Evolutionary conservation across 2,329 filamentous ascomycete species (phyloP).

Genomic region (Aspergillus caelatus): DNA sequence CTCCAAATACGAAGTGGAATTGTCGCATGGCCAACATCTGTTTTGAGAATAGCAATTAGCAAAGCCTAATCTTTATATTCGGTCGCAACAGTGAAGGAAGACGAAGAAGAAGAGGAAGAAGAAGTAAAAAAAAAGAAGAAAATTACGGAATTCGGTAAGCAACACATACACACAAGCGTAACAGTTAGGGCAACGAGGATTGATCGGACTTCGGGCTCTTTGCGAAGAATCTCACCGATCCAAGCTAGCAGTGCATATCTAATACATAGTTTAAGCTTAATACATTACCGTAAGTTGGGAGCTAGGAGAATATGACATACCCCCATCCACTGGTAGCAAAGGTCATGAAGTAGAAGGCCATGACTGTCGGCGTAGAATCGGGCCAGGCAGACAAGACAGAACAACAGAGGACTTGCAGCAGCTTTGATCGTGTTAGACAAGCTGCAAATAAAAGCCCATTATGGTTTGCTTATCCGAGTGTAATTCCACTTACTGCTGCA

Average conservation of each 20-base stretch:
- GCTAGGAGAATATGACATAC: background rate
- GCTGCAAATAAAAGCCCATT: background rate
- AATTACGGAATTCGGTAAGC: background rate
- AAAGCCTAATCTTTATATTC: background rate
- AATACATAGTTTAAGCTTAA: background rate
- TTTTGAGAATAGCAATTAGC: background rate
- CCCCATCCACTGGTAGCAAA: conserved; percentile 22
- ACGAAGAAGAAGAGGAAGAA: too few species aligned
- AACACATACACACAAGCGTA: conserved; percentile 19
- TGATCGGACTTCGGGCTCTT: conserved; percentile 21
- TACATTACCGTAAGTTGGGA: background rate
- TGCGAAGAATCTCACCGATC: conserved; percentile 21
- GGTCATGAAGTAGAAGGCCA: conserved; percentile 24
- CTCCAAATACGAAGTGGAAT: conserved; percentile 23
- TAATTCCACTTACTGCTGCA: conserved; percentile 8
- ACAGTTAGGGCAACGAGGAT: conserved; percentile 22
- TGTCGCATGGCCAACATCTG: conserved; percentile 23
- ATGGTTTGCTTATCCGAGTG: background rate
- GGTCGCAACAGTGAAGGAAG: background rate
- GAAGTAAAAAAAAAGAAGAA: too few species aligned
- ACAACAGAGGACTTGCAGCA: conserved; percentile 10
- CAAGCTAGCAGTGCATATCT: conserved; percentile 21
- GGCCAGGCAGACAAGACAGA: conserved; percentile 15
- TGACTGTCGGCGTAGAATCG: conserved; percentile 12
- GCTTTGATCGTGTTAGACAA: background rate